Base-by-base conservation (phyloP, 1,284 basidiomycete species). In the Marasmius fiardii region DNA sequence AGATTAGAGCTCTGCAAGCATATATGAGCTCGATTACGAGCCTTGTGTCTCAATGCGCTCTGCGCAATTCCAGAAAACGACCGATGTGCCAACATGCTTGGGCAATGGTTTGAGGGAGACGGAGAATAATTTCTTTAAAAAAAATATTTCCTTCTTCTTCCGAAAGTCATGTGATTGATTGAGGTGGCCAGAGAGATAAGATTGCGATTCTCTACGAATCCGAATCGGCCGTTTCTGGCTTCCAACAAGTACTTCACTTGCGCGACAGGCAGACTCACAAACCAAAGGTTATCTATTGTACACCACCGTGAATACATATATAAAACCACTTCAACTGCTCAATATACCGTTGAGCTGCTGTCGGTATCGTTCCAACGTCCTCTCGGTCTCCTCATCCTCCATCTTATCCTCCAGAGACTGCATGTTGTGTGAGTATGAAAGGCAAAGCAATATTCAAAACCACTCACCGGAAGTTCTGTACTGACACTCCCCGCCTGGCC, bases 351-450 rank as follows among this genome's bases (percentile, higher is more conserved):
- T 86, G 63, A 95, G 79, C 68, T 95, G 88, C 64, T 88, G 82
- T 65, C 91, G 86, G 74, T 95, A 95, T 62, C 88, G 82, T 70
- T 92, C 90, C 85, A 95, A 88, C 63, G 89, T 89, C 57, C 82
- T 81, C 68, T 93, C 92, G 55, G 83, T 85, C 71, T 91, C 90
- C 65, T 89, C 89, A 64, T 94, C 92, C 61, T 88, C 83, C 65
- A 84, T 66, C 56, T 75, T 76, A 63, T 85, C 80, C 63, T 88
- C 77, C 61, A 76, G 60, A 50, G 79, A 68, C 83, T 86, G 60
- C 14, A 54, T 26, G 44, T 34, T 35, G 28, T 56, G 31, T 55
- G 53, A 31, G 20, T 26, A 39, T 49, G n/a, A 37, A 39, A 41
- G 52, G n/a, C n/a, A 28, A 49, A 43, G 23, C 26, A 18, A 31